These are phyloP conservation scores for Penstemon eatonii DNA, from an alignment of 257 asterid species.

Conservation along the genomic window DNA sequence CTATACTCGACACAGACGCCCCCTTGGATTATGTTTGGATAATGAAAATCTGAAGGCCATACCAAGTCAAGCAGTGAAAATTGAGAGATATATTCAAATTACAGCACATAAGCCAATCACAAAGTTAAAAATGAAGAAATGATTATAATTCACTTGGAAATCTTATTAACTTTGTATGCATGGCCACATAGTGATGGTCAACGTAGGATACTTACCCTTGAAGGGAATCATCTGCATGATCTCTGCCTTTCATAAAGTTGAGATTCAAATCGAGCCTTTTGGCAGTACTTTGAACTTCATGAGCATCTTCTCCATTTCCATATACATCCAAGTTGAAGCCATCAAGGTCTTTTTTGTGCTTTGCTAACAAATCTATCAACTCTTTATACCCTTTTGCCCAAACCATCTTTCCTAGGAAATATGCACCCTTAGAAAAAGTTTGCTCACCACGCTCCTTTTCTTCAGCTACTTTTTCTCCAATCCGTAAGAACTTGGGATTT, in stretches of 20 bases:
- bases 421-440: slow-evolving; percentile 88
- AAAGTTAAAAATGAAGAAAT: background rate
- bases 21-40: background rate
- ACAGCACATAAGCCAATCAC: background rate
- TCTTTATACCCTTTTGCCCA: slow-evolving; percentile 99
- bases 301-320: slow-evolving; percentile 97
- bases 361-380: slow-evolving; percentile 80
- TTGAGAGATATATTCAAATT: background rate
- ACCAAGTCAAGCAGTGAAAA: background rate
- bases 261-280: slow-evolving; percentile 73
- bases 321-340: slow-evolving; percentile 92
- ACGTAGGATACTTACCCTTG: slow-evolving; percentile 58
- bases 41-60: background rate
- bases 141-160: background rate
- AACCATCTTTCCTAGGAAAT: slow-evolving; percentile 97
- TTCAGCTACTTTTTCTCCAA: slow-evolving; percentile 86
- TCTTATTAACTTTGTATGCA: background rate
- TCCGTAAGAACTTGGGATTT: slow-evolving; percentile 80
- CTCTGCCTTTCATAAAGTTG: slow-evolving; percentile 95
- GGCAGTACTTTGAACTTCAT: slow-evolving; percentile 87
- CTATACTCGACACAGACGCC: background rate
- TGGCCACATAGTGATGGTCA: background rate
- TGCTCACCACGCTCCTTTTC: slow-evolving; percentile 79
- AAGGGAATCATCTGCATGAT: slow-evolving; percentile 94
- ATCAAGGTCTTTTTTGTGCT: slow-evolving; percentile 70